A percentile compares a stretch with the other conserved stretches of the same genome.
Evolutionary conservation across 208 protist species (phyloP).

Genomic region (Wallacemonas sp.): DNA sequence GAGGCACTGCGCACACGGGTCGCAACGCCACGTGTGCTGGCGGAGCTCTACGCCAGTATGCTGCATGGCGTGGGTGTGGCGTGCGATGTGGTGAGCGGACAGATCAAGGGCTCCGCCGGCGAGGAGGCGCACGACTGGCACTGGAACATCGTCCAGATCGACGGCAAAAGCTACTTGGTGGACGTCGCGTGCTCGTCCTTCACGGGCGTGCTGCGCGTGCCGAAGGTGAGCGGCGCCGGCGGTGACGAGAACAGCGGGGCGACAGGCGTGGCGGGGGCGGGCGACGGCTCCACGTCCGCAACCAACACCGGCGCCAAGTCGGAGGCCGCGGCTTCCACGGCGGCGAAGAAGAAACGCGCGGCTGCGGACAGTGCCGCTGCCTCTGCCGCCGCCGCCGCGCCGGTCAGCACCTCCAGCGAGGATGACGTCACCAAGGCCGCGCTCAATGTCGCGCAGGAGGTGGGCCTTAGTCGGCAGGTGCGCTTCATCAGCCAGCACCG

Average conservation of each 20-base stretch:
- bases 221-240: background rate
- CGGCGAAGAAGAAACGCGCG: no score
- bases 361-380: no score
- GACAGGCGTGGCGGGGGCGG: background rate
- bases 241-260: background rate
- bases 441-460: background rate
- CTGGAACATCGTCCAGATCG: constrained; percentile 73
- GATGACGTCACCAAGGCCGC: background rate
- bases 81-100: constrained; percentile 57
- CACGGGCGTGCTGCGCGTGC: constrained; percentile 30
- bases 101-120: constrained; percentile 46
- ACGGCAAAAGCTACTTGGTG: constrained; percentile 52
- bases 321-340: no score
- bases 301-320: no score
- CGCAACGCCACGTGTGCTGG: constrained; percentile 39
- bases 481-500: constrained; percentile 10
- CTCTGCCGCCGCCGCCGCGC: no score
- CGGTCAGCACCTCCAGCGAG: no score
- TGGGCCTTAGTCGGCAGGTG: constrained; percentile 4
- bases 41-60: constrained; percentile 63
- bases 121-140: constrained; percentile 63
- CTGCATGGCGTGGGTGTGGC: constrained; percentile 38
- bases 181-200: constrained; percentile 54
- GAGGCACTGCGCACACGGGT: constrained; percentile 42
- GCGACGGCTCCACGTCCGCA: background rate